These are phyloP conservation scores for Trichoderma koningiopsis DNA, from an alignment of 2,329 filamentous ascomycete genomes.

Conservation along the genomic window DNA sequence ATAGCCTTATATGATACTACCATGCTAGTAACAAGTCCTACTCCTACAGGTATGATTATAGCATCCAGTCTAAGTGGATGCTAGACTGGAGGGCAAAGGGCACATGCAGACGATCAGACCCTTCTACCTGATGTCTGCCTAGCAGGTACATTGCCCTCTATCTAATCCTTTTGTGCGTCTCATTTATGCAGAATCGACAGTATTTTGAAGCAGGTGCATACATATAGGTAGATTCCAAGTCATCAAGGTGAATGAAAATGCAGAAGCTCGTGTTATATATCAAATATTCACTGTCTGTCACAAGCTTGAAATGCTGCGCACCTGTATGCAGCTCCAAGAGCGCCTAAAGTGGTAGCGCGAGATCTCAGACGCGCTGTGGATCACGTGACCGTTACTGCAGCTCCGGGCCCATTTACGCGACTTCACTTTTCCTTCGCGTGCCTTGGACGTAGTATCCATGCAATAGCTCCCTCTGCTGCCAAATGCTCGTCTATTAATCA, in stretches of 20 bases:
- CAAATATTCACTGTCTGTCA: neutral
- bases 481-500: conserved; percentile 41
- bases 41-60: neutral
- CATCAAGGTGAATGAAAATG: neutral
- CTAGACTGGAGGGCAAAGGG: neutral
- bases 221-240: neutral
- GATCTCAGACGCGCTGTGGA: neutral
- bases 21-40: neutral
- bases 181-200: neutral
- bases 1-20: neutral
- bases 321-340: neutral
- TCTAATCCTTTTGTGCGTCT: neutral
- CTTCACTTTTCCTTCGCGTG: conserved; percentile 43
- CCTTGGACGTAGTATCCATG: conserved; percentile 29
- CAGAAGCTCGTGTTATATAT: neutral
- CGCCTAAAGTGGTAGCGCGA: neutral
- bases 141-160: neutral
- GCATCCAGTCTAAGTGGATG: neutral
- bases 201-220: neutral
- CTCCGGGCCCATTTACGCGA: conserved; percentile 46
- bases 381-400: conserved; percentile 19
- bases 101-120: neutral
- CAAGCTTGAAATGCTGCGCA: neutral
- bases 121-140: no score
- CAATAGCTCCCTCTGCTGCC: conserved; percentile 32